Base-by-base conservation (phyloP, 139 green algal species). In the Edaphochlamys debaryana region DNA sequence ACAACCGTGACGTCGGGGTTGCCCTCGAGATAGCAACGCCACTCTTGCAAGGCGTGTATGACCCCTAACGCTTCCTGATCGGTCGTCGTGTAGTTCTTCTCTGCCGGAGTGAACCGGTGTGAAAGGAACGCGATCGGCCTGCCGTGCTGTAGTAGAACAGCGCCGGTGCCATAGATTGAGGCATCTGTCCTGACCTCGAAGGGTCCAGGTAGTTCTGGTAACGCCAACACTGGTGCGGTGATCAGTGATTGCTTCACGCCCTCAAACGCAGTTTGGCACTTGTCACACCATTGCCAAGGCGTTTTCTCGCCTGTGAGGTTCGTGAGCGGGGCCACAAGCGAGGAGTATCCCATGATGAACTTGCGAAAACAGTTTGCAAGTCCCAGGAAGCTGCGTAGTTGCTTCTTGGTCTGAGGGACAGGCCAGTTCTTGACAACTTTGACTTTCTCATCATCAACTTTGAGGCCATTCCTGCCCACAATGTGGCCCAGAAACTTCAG, bases 281-380 rank as follows among this genome's bases (percentile, higher is more conserved):
- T 42, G 30, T 42, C 58, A 63, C 19, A 76, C 82, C 79, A 88
- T 0, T 45, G 11, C 29, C 58, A 82, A n/a, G 0, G 1, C 7
- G 36, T 40, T 42, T 40, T 32, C n/a, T 80, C 15, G 4, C 52
- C 17, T 1, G 66, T 78, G 17, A 90, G 76, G 34, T 69, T 42
- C 30, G 34, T 85, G 20, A 91, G 50, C 22, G 83, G 87, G 0
- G 67, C n/a, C 36, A 60, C 73, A 11, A 89, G 60, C 3, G 15
- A 54, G 32, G 60, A 29, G 50, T 81, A 91, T 4, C 73, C 56
- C 54, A 73, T 66, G 29, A 91, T 87, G 64, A 89, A 91, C 0
- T 62, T 68, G 15, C 87, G 50, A 54, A 79, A 90, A 32, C 86
- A 85, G 66, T 87, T 90, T 27, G 80, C 78, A 4, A 90, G 69